phyloP scores from a whole-genome alignment of 2,329 filamentous ascomycete genomes.

The Cladophialophora yegresii region DNA sequence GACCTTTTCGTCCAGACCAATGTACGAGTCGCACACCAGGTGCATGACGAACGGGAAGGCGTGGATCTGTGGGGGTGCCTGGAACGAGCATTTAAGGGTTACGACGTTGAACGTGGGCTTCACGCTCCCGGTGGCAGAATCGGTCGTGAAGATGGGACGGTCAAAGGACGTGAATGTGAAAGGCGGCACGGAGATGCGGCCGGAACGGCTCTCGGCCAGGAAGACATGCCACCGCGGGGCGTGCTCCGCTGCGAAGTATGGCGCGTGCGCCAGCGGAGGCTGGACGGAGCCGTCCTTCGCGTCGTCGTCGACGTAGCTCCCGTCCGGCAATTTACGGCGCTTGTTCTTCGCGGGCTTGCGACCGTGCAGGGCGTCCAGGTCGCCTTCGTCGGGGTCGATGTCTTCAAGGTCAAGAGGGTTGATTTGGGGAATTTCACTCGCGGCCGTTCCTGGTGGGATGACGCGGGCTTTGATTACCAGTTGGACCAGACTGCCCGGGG shows the following conservation, averaged over 20 bases:
- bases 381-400: slow-evolving; percentile 87
- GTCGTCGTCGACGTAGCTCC: slow-evolving; percentile 51
- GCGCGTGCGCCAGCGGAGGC: slow-evolving; percentile 81
- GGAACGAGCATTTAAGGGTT: slow-evolving; percentile 95
- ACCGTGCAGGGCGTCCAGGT: slow-evolving; percentile 80
- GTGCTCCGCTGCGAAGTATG: slow-evolving; percentile 85
- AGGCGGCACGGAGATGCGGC: slow-evolving; percentile 93
- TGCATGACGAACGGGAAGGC: slow-evolving; percentile 96
- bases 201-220: slow-evolving; percentile 88
- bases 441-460: slow-evolving; percentile 71
- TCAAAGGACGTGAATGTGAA: slow-evolving; percentile 95
- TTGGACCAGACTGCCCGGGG: slow-evolving; percentile 86
- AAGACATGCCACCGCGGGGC: slow-evolving; percentile 93
- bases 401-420: slow-evolving; percentile 82
- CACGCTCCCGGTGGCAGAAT: slow-evolving; percentile 59
- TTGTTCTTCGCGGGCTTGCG: slow-evolving; percentile 66
- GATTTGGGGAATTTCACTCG: slow-evolving; percentile 68
- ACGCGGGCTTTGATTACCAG: slow-evolving; percentile 94
- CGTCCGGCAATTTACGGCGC: slow-evolving; percentile 63
- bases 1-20: slow-evolving; percentile 90
- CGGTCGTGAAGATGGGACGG: slow-evolving; percentile 70
- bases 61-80: slow-evolving; percentile 86
- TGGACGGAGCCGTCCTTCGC: slow-evolving; percentile 66
- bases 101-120: slow-evolving; percentile 93
- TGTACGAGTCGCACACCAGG: slow-evolving; percentile 88